Percentiles rank a stretch among this genome's conserved stretches.
These are phyloP conservation scores for Exophiala sp. DNA, from an alignment of 2,329 filamentous ascomycete species.

Conservation along the genomic window DNA sequence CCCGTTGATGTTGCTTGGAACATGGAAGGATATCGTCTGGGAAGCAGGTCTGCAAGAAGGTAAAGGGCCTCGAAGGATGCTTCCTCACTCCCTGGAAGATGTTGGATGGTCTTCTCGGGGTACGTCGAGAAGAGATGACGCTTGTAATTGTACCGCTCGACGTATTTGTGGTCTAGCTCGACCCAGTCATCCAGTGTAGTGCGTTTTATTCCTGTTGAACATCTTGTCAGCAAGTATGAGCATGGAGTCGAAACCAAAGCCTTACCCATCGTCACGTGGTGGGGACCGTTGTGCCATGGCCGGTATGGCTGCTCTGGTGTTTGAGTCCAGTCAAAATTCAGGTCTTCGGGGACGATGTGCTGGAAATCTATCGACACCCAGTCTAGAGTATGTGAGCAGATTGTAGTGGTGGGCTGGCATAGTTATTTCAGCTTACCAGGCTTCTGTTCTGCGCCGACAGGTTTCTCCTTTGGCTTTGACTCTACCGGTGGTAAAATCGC, in stretches of 20 bases:
- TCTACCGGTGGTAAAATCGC: neutral
- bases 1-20: neutral
- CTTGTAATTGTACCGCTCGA: constrained; percentile 2
- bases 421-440: neutral
- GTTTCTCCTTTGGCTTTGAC: neutral
- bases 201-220: neutral
- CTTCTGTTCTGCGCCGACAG: neutral
- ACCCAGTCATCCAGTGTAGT: neutral
- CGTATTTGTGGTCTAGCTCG: constrained; percentile 3
- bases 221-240: too few species aligned
- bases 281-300: constrained; percentile 6
- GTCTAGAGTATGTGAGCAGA: neutral
- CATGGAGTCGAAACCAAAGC: too few species aligned
- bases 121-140: neutral
- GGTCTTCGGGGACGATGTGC: neutral
- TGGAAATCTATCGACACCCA: neutral
- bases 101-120: constrained; percentile 1
- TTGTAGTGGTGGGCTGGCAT: neutral
- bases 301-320: constrained; percentile 2
- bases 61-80: constrained; percentile 5
- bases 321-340: constrained; percentile 4
- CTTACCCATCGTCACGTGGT: constrained; percentile 6
- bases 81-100: neutral
- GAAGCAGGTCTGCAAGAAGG: neutral
- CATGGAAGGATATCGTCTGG: constrained; percentile 2